Evolutionary conservation across 2,329 filamentous ascomycete genomes (phyloP).

Genomic region (Biscogniauxia sp.): DNA sequence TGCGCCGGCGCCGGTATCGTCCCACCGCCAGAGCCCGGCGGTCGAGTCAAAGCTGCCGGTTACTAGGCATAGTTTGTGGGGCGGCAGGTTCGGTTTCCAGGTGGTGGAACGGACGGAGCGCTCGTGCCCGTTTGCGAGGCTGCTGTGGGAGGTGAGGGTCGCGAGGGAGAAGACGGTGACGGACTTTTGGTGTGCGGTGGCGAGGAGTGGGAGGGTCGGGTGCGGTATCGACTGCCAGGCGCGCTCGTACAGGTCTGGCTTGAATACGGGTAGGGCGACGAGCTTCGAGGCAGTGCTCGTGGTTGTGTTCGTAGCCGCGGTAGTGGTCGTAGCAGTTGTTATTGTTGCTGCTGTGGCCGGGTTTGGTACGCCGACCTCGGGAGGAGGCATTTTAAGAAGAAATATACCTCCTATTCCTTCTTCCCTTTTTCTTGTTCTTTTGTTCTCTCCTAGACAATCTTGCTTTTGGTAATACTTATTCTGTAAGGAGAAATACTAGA

Average conservation of each 20-base stretch:
- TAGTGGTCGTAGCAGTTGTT: too few species aligned
- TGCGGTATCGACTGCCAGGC: conserved; percentile 87
- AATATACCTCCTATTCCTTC: background rate
- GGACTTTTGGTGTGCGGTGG: conserved; percentile 82
- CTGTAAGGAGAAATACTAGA: too few species aligned
- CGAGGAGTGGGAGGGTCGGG: conserved; percentile 81
- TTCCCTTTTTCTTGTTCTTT: background rate
- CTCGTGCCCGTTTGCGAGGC: conserved; percentile 82
- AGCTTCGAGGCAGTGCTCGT: conserved; percentile 27
- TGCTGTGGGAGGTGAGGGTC: conserved; percentile 74
- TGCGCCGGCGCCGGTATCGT: conserved; percentile 34
- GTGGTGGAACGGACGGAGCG: conserved; percentile 81
- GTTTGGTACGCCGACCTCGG: background rate
- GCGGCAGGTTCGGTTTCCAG: conserved; percentile 75
- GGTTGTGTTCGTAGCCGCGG: too few species aligned
- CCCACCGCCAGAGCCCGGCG: conserved; percentile 77
- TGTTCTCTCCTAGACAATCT: too few species aligned
- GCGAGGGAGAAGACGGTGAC: conserved; percentile 87
- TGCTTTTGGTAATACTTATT: too few species aligned
- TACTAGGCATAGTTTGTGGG: conserved; percentile 71
- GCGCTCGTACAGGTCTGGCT: conserved; percentile 62
- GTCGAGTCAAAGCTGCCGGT: conserved; percentile 94
- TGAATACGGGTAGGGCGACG: conserved; percentile 48
- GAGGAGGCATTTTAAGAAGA: background rate
- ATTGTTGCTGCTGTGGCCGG: too few species aligned